Conservation (phyloP, 2,329 filamentous ascomycete genomes). For the Epichloe gansuensis region DNA sequence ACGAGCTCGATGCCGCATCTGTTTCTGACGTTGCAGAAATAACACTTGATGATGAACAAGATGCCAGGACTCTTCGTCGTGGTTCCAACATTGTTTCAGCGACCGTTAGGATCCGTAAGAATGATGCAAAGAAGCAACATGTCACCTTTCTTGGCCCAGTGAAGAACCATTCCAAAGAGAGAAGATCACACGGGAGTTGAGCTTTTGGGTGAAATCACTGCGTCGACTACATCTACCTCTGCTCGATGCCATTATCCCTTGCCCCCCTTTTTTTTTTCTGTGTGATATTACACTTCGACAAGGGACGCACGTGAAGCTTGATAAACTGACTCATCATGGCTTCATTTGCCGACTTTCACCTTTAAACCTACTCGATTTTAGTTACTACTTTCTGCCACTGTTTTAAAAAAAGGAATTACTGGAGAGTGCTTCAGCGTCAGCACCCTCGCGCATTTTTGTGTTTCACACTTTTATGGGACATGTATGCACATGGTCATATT, state of each 20-base stretch:
- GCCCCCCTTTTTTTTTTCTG: neutral
- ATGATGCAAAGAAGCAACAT: slow-evolving; percentile 35
- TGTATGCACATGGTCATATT: neutral
- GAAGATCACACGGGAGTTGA: slow-evolving; percentile 13
- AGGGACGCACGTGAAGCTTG: neutral
- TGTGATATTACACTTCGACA: slow-evolving; percentile 3
- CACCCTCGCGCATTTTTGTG: neutral
- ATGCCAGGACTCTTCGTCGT: slow-evolving; percentile 32
- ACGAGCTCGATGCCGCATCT: slow-evolving; percentile 45
- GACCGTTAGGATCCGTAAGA: slow-evolving; percentile 39
- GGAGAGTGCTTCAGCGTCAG: slow-evolving; percentile 1
- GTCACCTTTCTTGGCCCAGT: slow-evolving; percentile 44
- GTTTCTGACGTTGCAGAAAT: slow-evolving; percentile 51
- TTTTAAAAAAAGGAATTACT: neutral
- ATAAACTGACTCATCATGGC: slow-evolving; percentile 5
- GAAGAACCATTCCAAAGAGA: slow-evolving; percentile 26
- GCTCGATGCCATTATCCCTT: neutral
- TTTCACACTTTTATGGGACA: neutral
- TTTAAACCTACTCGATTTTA: slow-evolving; percentile 8
- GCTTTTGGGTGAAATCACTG: neutral
- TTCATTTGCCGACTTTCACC: slow-evolving; percentile 4
- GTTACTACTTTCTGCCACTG: slow-evolving; percentile 3
- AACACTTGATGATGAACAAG: slow-evolving; percentile 45
- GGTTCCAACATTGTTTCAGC: slow-evolving; percentile 30
- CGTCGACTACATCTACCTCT: neutral